phyloP scores from a whole-genome alignment of 306 rosid genomes.

The Erythrophleum fordii region DNA sequence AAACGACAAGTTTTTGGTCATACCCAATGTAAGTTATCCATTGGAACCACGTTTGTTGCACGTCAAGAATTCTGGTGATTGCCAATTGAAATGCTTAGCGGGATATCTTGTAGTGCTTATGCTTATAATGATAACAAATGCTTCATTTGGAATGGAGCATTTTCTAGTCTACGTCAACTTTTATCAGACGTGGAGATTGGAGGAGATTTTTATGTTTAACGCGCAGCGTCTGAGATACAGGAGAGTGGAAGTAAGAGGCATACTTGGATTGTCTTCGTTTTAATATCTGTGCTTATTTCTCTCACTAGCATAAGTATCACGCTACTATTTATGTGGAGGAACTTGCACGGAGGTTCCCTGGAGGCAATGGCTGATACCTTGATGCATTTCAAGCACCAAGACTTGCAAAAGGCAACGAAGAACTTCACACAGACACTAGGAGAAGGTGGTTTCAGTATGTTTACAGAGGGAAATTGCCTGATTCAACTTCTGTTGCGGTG shows the following conservation, averaged over 20 bases:
- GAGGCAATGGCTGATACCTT: constrained; percentile 35
- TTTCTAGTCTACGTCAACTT: neutral
- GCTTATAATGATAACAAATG: constrained; percentile 25
- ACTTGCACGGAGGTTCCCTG: neutral
- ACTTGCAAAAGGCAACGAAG: constrained; percentile 43
- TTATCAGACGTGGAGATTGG: neutral
- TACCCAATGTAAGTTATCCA: neutral
- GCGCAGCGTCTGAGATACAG: constrained; percentile 15
- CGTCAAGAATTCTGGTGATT: neutral
- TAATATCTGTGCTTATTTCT: neutral
- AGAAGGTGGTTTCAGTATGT: constrained; percentile 54
- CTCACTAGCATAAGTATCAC: neutral
- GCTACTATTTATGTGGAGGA: neutral
- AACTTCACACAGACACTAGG: constrained; percentile 50
- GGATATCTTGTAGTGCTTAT: constrained; percentile 38
- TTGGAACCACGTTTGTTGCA: neutral
- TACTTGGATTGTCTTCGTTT: neutral
- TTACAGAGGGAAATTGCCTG: constrained; percentile 43
- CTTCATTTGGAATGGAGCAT: constrained; percentile 20
- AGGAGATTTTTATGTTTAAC: constrained; percentile 9
- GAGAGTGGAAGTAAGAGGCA: neutral
- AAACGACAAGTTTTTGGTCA: neutral
- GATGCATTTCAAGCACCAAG: constrained; percentile 38
- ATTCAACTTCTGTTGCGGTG: constrained; percentile 40
- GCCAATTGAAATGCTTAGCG: constrained; percentile 11